Percentiles rank a stretch among this genome's conserved stretches.
phyloP scores from a whole-genome alignment of 352 stramenopile species.

The Phytophthora palmivora region DNA sequence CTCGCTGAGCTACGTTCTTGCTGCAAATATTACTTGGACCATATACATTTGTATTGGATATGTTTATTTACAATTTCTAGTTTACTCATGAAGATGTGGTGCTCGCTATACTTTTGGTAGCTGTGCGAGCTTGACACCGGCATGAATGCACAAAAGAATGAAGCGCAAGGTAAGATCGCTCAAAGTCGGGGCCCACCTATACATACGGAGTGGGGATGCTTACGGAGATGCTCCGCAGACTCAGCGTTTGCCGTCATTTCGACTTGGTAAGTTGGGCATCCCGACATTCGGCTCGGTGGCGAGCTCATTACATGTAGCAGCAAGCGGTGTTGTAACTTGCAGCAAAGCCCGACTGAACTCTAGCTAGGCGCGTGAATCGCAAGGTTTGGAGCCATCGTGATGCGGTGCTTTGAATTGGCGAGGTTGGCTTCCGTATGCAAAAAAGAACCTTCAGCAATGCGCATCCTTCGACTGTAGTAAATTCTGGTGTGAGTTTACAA shows the following conservation, averaged over 20 bases:
- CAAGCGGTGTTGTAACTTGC: constrained; percentile 12
- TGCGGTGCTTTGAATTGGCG: not conserved
- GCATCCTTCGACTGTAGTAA: constrained; percentile 10
- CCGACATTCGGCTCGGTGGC: too few species aligned
- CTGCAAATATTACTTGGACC: too few species aligned
- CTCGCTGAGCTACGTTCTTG: too few species aligned
- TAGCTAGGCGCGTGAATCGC: constrained; percentile 15
- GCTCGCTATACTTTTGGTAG: constrained; percentile 23
- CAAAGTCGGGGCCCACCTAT: constrained; percentile 23
- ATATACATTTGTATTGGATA: too few species aligned
- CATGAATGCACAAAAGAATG: constrained; percentile 9
- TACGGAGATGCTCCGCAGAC: constrained; percentile 17
- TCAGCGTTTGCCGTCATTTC: constrained; percentile 5
- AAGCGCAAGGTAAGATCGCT: constrained; percentile 22
- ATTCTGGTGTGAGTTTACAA: constrained; percentile 20
- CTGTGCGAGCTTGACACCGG: constrained; percentile 18
- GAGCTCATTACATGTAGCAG: constrained; percentile 9
- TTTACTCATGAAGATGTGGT: constrained; percentile 8
- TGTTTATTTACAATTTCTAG: constrained; percentile 2
- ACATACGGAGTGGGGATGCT: constrained; percentile 17
- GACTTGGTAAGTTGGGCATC: not conserved
- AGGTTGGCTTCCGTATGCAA: too few species aligned
- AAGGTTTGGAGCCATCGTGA: constrained; percentile 6
- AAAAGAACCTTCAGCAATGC: too few species aligned
- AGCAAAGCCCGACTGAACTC: too few species aligned